Evolutionary conservation across 352 stramenopile genomes (phyloP), one percentile per base, ranked within the genome.

Genomic region (Phytopythium kandeliae): DNA sequence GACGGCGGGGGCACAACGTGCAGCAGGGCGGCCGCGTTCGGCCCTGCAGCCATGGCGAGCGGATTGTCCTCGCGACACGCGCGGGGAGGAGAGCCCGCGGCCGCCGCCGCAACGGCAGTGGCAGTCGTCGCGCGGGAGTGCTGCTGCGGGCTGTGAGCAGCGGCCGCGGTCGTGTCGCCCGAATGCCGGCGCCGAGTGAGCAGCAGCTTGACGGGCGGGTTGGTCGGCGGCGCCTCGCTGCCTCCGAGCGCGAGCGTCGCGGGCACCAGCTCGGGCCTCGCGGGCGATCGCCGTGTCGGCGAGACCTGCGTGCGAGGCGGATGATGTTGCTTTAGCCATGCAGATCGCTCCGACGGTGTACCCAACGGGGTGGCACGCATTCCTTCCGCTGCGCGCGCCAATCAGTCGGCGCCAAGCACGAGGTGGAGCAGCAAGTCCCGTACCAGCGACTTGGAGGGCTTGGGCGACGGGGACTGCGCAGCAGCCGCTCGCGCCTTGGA

Each of bases 191-290:
- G 62, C 11, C 75, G 71, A 40, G 75, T 64, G 28, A 86, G 65
- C 40, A 87, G 55, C 58, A 87, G 56, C 59, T 86, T 89, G 35
- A 82, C 69, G 0, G 75, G 75, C 9, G 78, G 75, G 30, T 87
- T 86, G 25, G 71, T 86, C 10, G 57, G 51, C n/a, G 56, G 30
- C 21, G 45, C 17, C 44, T 63, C 62, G 50, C 62, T 62, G 56
- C 45, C 21, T 15, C 67, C 55, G 13, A 58, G 44, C 42, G 46
- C n/a, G 31, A 51, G 33, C 22, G 44, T 37, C 36, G 42, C 52
- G 13, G 38, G 30, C 6, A 36, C 34, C 13, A 21, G n/a, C 30
- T 63, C 63, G 7, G 52, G 25, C 19, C 54, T 22, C 15, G 48
- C 47, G n/a, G 52, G 42, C 17, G 54, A 44, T 10, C 30, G 26